Percentiles rank a stretch among this genome's conserved stretches.
Conservation (phyloP, 441 rosid genomes). For the Bruguiera hainesii region DNA sequence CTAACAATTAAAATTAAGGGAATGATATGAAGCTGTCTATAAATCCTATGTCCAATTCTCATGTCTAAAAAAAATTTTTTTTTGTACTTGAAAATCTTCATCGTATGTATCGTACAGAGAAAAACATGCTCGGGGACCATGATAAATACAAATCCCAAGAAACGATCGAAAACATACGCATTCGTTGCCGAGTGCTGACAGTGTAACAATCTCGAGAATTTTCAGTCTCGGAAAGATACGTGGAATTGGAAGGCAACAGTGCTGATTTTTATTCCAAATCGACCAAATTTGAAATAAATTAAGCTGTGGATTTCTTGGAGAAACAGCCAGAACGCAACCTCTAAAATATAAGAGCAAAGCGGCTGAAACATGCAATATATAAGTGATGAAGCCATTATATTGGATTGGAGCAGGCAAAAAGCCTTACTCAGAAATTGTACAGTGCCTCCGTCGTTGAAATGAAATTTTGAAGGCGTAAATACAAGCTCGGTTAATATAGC, state of each 20-base stretch:
- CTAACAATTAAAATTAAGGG: too few relatives aligned
- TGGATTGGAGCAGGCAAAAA: background rate
- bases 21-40: too few relatives aligned
- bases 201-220: slow-evolving; percentile 19
- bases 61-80: too few relatives aligned
- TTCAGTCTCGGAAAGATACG: slow-evolving; percentile 3
- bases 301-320: background rate
- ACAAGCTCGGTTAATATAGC: too few relatives aligned
- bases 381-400: too few relatives aligned
- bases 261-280: background rate
- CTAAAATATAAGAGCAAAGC: background rate
- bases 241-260: background rate
- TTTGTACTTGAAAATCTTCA: too few relatives aligned
- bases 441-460: background rate
- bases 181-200: background rate
- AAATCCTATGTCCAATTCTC: too few relatives aligned
- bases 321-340: background rate
- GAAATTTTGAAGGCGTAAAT: too few relatives aligned
- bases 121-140: too few relatives aligned
- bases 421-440: slow-evolving; percentile 13
- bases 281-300: too few relatives aligned
- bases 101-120: too few relatives aligned
- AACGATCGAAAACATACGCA: slow-evolving; percentile 5
- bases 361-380: background rate
- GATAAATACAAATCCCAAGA: slow-evolving; percentile 2